Evolutionary conservation across 345 rosid species (phyloP).

Genomic region (Rhodomyrtus tomentosa): DNA sequence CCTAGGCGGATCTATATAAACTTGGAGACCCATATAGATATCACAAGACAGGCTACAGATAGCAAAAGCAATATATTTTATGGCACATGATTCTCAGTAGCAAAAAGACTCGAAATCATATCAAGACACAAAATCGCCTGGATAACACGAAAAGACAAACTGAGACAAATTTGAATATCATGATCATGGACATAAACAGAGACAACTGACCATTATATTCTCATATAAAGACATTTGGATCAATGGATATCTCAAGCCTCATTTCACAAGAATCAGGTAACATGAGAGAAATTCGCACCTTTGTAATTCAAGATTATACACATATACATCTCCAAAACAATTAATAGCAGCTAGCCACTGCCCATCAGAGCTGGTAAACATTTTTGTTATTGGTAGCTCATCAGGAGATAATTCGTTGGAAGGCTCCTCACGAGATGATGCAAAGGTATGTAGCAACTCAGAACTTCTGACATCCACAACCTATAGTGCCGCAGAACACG

Average conservation of each 20-base stretch:
- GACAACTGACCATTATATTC: neutral
- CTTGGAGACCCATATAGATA: neutral
- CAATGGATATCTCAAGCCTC: neutral
- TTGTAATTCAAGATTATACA: conserved; percentile 70
- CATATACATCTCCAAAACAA: conserved; percentile 84
- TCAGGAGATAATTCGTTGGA: conserved; percentile 30
- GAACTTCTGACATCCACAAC: conserved; percentile 52
- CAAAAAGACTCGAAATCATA: neutral
- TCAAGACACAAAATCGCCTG: neutral
- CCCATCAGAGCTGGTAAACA: conserved; percentile 79
- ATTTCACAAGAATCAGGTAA: neutral
- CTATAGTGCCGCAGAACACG: conserved; percentile 11
- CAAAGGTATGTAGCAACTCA: conserved; percentile 46
- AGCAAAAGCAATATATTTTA: neutral
- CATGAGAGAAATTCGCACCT: conserved; percentile 27
- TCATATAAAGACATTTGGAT: neutral
- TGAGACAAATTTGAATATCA: neutral
- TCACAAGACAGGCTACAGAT: neutral
- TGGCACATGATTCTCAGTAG: neutral
- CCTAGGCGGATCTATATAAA: neutral
- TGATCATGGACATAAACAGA: neutral
- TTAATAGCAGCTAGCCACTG: conserved; percentile 91
- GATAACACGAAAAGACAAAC: neutral
- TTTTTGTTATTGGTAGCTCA: conserved; percentile 84
- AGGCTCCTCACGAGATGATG: conserved; percentile 41